Conservation (phyloP, 768 basidiomycete genomes). For the Kwoniella dendrophila region DNA sequence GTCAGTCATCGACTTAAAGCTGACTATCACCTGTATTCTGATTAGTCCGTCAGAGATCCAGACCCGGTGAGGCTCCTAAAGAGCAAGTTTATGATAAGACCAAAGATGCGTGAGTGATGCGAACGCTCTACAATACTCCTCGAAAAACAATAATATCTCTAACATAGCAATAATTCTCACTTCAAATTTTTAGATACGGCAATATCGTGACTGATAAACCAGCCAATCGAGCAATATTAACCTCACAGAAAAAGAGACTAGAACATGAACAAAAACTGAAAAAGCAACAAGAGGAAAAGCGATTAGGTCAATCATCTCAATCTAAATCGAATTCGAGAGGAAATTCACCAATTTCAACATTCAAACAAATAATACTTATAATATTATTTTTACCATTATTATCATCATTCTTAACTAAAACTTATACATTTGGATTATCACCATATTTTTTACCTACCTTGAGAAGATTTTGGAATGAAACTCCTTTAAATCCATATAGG, state of each 20-base stretch:
- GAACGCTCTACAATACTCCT: neutral
- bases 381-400: slow-evolving; percentile 38
- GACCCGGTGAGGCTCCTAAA: slow-evolving; percentile 38
- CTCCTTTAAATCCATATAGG: slow-evolving; percentile 62
- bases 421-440: slow-evolving; percentile 31
- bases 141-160: too few relatives aligned
- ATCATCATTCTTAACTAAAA: slow-evolving; percentile 63
- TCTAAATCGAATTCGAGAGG: too few relatives aligned
- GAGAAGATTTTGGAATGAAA: slow-evolving; percentile 18
- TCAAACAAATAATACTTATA: slow-evolving; percentile 28
- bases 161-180: too few relatives aligned
- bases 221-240: slow-evolving; percentile 64
- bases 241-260: slow-evolving; percentile 61
- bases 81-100: slow-evolving; percentile 39
- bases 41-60: slow-evolving; percentile 27
- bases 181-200: slow-evolving; percentile 21
- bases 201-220: slow-evolving; percentile 54
- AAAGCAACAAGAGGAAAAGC: slow-evolving; percentile 62
- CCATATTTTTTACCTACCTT: slow-evolving; percentile 23
- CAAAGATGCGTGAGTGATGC: slow-evolving; percentile 33
- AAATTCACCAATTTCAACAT: neutral
- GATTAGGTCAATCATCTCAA: neutral
- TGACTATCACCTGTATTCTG: neutral
- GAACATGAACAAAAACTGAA: slow-evolving; percentile 69
- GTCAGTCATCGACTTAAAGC: neutral